These are phyloP conservation scores for Candolleomyces eurysporus DNA, from an alignment of 768 basidiomycete species.

Conservation along the genomic window DNA sequence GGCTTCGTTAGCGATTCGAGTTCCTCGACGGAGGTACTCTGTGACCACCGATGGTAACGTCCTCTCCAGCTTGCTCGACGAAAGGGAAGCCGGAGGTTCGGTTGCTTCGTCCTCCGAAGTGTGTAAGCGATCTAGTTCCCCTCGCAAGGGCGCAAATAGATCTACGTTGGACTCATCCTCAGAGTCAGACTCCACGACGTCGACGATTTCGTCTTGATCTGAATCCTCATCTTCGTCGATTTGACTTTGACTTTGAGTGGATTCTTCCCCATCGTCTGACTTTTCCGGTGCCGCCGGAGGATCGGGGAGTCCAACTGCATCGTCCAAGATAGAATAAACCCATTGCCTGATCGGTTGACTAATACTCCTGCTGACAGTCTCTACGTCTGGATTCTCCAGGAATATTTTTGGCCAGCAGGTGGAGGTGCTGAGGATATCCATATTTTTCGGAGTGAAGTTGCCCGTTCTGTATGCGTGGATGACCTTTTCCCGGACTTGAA, in stretches of 20 bases:
- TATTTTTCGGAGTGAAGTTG: constrained; percentile 49
- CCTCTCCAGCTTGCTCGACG: constrained; percentile 25
- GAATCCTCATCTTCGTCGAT: constrained; percentile 23
- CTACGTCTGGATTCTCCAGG: constrained; percentile 74
- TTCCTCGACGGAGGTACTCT: constrained; percentile 72
- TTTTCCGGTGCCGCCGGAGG: not conserved
- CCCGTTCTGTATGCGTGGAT: constrained; percentile 64
- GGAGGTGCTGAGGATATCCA: constrained; percentile 60
- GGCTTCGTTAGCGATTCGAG: constrained; percentile 57
- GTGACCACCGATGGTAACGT: constrained; percentile 27
- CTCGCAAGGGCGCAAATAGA: constrained; percentile 66
- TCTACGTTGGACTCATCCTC: constrained; percentile 39
- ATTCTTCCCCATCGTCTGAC: not conserved
- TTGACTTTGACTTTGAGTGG: not conserved
- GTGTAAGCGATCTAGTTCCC: constrained; percentile 61
- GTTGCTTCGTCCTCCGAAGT: constrained; percentile 34
- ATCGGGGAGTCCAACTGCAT: constrained; percentile 59
- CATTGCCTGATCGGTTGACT: constrained; percentile 62
- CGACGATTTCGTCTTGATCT: constrained; percentile 62
- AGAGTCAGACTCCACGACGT: constrained; percentile 62
- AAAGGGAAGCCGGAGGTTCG: constrained; percentile 30
- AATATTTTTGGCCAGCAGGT: constrained; percentile 74
- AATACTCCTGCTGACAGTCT: constrained; percentile 62
- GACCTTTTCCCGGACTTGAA: constrained; percentile 49
- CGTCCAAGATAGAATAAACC: constrained; percentile 67